Conservation (phyloP, 1,139 yeast species). For the Taphrina sp. region DNA sequence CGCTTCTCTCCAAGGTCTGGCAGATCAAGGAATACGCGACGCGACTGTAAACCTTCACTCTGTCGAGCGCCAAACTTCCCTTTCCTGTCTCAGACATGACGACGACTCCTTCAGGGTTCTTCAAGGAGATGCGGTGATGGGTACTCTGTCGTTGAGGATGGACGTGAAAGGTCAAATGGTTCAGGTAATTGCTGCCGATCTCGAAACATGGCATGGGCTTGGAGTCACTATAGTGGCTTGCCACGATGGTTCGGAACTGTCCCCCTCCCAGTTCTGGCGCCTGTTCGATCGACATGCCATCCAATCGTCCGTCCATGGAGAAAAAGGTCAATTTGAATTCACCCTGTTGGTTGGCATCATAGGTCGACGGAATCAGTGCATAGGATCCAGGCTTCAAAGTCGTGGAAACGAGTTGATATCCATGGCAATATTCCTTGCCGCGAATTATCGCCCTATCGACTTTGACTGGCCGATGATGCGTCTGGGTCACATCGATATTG, state of each 20-base stretch:
- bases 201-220: not conserved
- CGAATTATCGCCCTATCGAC: slow-evolving; percentile 27
- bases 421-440: slow-evolving; percentile 35
- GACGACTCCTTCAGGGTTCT: not conserved
- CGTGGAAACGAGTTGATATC: slow-evolving; percentile 14
- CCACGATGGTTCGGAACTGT: too few species aligned
- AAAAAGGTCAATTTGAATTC: slow-evolving; percentile 30
- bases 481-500: not conserved
- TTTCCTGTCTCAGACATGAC: not conserved
- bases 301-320: too few species aligned
- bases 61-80: slow-evolving; percentile 1
- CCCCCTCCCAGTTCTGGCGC: too few species aligned
- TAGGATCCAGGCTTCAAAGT: slow-evolving; percentile 33
- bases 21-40: not conserved
- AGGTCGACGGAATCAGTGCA: slow-evolving; percentile 34
- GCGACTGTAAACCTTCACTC: not conserved
- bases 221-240: too few species aligned
- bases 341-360: slow-evolving; percentile 31
- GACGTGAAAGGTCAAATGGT: slow-evolving; percentile 4
- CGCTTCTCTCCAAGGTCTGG: not conserved
- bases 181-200: not conserved
- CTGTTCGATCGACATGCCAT: too few species aligned
- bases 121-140: not conserved
- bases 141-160: too few species aligned
- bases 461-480: slow-evolving; percentile 5